Evolutionary conservation across 768 basidiomycete species (phyloP).

Genomic region (Saitozyma podzolica): DNA sequence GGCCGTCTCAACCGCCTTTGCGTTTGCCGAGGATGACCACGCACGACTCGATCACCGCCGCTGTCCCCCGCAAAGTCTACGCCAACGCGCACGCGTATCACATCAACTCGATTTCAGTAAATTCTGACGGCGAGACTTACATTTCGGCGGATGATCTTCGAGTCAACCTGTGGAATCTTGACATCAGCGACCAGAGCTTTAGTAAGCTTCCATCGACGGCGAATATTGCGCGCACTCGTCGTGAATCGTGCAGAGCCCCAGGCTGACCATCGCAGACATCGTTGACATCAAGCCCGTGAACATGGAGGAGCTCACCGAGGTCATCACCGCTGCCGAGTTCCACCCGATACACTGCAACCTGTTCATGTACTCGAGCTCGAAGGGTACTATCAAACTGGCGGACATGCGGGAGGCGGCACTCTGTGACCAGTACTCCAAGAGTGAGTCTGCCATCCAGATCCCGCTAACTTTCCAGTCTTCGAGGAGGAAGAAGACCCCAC

Average conservation of each 20-base stretch:
- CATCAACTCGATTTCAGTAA: constrained; percentile 99
- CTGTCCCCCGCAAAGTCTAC: constrained; percentile 97
- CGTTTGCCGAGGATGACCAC: constrained; percentile 86
- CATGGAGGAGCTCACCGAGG: constrained; percentile 99
- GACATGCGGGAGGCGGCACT: constrained; percentile 98
- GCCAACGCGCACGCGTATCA: constrained; percentile 99
- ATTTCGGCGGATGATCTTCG: constrained; percentile 98
- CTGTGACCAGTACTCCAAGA: constrained; percentile 93
- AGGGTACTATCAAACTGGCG: constrained; percentile 98
- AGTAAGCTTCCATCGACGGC: constrained; percentile 64
- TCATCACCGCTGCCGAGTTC: constrained; percentile 99
- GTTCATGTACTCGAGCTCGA: constrained; percentile 99
- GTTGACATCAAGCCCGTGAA: constrained; percentile 99
- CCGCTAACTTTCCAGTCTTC: constrained; percentile 64
- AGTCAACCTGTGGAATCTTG: constrained; percentile 97
- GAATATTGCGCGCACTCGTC: background rate
- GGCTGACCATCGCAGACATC: constrained; percentile 67
- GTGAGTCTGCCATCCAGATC: constrained; percentile 58
- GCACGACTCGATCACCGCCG: constrained; percentile 97
- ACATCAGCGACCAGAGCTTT: constrained; percentile 98
- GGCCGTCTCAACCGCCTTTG: constrained; percentile 55
- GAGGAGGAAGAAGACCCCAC: constrained; percentile 99
- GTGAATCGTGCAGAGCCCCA: background rate
- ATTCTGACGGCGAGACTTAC: constrained; percentile 99
- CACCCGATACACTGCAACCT: constrained; percentile 96